A percentile compares a stretch with the other conserved stretches of the same genome.
Conservation (phyloP, 441 rosid genomes). For the Macaranga tanarius region DNA sequence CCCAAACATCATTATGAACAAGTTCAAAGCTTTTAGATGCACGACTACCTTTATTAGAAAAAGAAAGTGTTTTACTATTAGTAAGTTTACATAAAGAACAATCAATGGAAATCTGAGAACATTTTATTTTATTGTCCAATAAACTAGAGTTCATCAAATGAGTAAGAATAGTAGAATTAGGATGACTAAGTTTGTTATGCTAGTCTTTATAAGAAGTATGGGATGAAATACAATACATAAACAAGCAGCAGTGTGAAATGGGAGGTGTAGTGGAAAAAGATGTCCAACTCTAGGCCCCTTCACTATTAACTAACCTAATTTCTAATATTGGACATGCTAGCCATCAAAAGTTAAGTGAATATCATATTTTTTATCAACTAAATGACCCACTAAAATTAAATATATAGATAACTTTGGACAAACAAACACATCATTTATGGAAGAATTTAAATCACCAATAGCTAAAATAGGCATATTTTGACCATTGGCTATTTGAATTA, state of each 20-base stretch:
- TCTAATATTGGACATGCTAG: too few species aligned
- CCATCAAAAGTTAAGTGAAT: not conserved
- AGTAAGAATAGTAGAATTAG: not conserved
- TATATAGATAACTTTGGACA: not conserved
- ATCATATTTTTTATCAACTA: not conserved
- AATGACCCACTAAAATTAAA: not conserved
- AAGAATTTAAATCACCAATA: too few species aligned
- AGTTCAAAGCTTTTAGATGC: not conserved
- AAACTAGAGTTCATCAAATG: not conserved
- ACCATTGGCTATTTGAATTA: too few species aligned
- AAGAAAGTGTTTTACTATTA: not conserved
- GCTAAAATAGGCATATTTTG: too few species aligned
- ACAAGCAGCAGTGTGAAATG: not conserved
- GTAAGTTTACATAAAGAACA: not conserved
- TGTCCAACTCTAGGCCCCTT: not conserved
- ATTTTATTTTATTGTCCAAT: not conserved
- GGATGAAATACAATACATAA: not conserved
- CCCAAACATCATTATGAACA: not conserved
- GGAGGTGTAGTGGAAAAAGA: slow-evolving; percentile 1
- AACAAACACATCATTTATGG: not conserved
- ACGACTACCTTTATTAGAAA: not conserved
- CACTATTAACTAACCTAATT: too few species aligned
- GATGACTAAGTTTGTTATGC: slow-evolving; percentile 1
- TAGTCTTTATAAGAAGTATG: not conserved
- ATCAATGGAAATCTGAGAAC: not conserved